Evolutionary conservation across 1,284 basidiomycete genomes (phyloP).

Genomic region (Psilocybe mexicana): DNA sequence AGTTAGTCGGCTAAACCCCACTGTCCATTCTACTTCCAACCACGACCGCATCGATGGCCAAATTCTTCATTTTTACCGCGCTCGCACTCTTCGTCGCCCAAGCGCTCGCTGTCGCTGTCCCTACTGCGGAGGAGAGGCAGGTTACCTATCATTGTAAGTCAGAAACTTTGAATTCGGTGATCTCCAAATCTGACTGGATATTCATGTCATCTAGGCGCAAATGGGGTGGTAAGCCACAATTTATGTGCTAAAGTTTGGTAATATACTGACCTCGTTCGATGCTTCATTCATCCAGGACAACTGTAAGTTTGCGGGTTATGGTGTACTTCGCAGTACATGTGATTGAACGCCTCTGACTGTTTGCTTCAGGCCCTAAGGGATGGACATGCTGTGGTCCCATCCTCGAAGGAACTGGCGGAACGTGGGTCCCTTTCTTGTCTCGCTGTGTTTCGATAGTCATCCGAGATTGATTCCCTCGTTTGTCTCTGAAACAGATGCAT

Average conservation of each 20-base stretch:
- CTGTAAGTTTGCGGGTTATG: constrained; percentile 19
- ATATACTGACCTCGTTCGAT: not conserved
- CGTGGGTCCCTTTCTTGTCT: constrained; percentile 3
- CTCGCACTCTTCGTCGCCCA: constrained; percentile 12
- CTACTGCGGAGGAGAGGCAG: constrained; percentile 8
- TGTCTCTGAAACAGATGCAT: constrained; percentile 5
- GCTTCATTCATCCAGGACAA: constrained; percentile 5
- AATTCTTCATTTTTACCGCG: constrained; percentile 12
- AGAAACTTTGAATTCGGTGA: not conserved
- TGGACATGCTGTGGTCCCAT: constrained; percentile 23
- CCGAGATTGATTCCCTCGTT: not conserved
- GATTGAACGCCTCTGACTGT: not conserved
- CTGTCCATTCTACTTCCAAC: not conserved
- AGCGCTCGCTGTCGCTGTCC: constrained; percentile 8
- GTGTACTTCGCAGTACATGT: not conserved
- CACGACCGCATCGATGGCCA: constrained; percentile 12
- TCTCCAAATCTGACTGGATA: not conserved
- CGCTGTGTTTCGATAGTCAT: no score
- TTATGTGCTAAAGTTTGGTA: not conserved
- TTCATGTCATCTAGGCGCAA: constrained; percentile 11
- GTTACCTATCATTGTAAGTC: constrained; percentile 18
- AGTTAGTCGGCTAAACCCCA: no score
- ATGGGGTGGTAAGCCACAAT: constrained; percentile 18
- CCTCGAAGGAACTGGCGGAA: constrained; percentile 20
- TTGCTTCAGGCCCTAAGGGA: constrained; percentile 11